phyloP scores from a whole-genome alignment of 1,284 basidiomycete genomes.

The Leccinum glutinopallens region DNA sequence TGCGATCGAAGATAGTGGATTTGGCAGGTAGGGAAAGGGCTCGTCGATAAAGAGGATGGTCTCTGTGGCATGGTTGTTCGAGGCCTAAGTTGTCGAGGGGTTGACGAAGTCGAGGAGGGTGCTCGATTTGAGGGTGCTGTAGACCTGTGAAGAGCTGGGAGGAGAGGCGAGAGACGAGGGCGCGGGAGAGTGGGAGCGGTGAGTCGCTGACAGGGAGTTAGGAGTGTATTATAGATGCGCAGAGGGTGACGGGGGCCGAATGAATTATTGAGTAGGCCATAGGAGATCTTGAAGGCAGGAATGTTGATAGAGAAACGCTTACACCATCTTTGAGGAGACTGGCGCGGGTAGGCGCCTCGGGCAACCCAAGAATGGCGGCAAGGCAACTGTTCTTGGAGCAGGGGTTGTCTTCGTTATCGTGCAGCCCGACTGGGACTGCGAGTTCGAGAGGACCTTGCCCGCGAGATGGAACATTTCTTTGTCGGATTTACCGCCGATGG shows the following conservation, averaged over 20 bases:
- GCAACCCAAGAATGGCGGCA: slow-evolving; percentile 85
- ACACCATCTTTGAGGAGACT: slow-evolving; percentile 87
- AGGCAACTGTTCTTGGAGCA: slow-evolving; percentile 80
- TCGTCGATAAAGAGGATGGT: too few species aligned
- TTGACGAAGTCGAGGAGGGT: too few species aligned
- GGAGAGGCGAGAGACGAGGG: too few species aligned
- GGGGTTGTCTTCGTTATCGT: slow-evolving; percentile 70
- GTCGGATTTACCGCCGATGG: slow-evolving; percentile 66
- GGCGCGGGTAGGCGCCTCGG: slow-evolving; percentile 84
- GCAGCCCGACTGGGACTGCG: slow-evolving; percentile 87
- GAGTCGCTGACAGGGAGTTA: too few species aligned
- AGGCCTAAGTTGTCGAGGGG: too few species aligned
- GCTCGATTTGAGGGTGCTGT: too few species aligned
- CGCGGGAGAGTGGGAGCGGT: slow-evolving; percentile 75
- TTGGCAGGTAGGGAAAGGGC: too few species aligned
- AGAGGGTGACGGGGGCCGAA: slow-evolving; percentile 78
- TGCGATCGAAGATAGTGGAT: too few species aligned
- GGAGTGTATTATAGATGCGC: slow-evolving; percentile 49
- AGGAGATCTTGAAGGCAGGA: slow-evolving; percentile 38
- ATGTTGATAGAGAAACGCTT: slow-evolving; percentile 29
- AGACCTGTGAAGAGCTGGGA: too few species aligned
- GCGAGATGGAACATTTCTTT: slow-evolving; percentile 85
- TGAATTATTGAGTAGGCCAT: slow-evolving; percentile 31
- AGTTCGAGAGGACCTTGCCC: slow-evolving; percentile 90
- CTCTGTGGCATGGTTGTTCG: too few species aligned